phyloP scores from a whole-genome alignment of 345 rosid genomes.

The Kandelia obovata region DNA sequence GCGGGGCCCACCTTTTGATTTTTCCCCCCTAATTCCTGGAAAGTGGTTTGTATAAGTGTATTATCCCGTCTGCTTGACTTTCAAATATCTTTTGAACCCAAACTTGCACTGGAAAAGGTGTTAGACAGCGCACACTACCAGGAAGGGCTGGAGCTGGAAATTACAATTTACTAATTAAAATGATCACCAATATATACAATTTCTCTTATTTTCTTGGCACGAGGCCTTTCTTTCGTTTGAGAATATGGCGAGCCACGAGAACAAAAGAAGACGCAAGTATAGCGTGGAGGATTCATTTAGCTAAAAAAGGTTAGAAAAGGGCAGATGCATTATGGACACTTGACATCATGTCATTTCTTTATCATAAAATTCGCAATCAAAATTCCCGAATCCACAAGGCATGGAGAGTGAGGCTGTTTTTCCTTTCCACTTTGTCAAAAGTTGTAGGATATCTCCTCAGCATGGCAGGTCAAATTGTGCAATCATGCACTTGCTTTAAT shows the following conservation, averaged over 20 bases:
- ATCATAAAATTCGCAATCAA: slow-evolving; percentile 2
- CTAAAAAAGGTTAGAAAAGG: not conserved
- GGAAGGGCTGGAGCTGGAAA: too few relatives aligned
- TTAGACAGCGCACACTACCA: too few relatives aligned
- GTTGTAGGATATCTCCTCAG: not conserved
- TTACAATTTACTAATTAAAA: too few relatives aligned
- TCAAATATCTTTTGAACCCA: too few relatives aligned
- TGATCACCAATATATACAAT: too few relatives aligned
- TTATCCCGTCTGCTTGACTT: not conserved
- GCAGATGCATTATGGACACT: not conserved
- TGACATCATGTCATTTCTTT: slow-evolving; percentile 4
- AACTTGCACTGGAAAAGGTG: too few relatives aligned
- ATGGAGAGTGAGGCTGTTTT: not conserved
- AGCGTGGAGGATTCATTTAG: not conserved
- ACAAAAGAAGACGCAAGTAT: too few relatives aligned
- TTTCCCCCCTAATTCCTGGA: not conserved
- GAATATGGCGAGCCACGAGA: too few relatives aligned
- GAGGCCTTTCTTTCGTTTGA: too few relatives aligned
- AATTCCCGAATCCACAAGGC: slow-evolving; percentile 10
- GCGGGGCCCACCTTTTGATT: not conserved
- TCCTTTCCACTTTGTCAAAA: not conserved
- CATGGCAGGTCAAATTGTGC: slow-evolving; percentile 1
- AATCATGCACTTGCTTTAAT: slow-evolving; percentile 2
- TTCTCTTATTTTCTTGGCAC: too few relatives aligned
- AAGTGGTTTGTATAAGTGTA: not conserved